These are phyloP conservation scores for Climacium dendroides DNA, from an alignment of 225 moss, liverwort and hornwort genomes.

Conservation along the genomic window DNA sequence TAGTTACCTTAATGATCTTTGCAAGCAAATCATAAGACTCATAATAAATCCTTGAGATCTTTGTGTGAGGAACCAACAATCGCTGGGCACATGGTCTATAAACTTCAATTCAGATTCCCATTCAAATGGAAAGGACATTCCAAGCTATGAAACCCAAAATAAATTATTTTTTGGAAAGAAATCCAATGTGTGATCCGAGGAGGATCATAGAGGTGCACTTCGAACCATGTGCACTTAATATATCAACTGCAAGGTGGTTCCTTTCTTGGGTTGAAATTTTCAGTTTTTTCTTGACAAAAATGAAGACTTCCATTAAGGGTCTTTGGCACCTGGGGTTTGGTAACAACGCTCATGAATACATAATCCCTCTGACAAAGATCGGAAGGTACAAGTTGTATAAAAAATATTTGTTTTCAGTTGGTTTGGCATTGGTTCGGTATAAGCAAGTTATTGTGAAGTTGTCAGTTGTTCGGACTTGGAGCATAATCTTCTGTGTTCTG, in stretches of 20 bases:
- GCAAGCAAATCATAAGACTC: background rate
- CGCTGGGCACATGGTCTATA: background rate
- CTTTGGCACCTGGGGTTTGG: too few species aligned
- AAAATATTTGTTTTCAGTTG: too few species aligned
- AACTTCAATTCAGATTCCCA: background rate
- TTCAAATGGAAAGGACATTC: too few species aligned
- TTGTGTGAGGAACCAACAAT: background rate
- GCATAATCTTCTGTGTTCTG: too few species aligned
- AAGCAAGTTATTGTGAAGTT: too few species aligned
- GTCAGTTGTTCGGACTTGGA: too few species aligned
- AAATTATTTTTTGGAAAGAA: background rate
- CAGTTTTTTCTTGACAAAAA: background rate
- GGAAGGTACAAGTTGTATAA: too few species aligned
- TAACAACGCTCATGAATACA: too few species aligned
- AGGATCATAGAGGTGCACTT: too few species aligned
- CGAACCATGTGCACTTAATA: too few species aligned
- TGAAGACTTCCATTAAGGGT: background rate
- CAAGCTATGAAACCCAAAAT: rapidly evolving
- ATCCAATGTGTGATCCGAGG: background rate
- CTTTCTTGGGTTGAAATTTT: background rate
- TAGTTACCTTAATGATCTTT: background rate
- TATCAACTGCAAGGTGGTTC: background rate
- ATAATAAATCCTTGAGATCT: background rate
- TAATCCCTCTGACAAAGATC: too few species aligned
- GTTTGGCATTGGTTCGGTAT: too few species aligned